Evolutionary conservation across 2,329 filamentous ascomycete species (phyloP).

Genomic region (Verticillium longisporum): DNA sequence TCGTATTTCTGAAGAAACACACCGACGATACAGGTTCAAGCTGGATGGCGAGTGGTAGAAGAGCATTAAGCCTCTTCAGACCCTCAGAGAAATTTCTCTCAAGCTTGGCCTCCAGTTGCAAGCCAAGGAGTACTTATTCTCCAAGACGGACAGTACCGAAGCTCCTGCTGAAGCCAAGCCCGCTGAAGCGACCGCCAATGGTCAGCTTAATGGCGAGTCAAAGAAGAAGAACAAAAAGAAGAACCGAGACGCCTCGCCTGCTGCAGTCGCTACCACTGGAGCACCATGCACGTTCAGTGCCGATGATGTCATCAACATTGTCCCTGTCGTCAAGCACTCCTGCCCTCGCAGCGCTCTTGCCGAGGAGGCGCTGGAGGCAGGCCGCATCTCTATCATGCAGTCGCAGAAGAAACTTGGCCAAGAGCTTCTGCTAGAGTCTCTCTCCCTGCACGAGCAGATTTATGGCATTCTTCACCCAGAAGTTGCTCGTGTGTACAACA

Average conservation of each 20-base stretch:
- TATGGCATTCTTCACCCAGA: constrained; percentile 97
- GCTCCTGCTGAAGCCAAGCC: constrained; percentile 23
- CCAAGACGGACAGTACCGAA: constrained; percentile 19
- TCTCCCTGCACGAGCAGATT: constrained; percentile 96
- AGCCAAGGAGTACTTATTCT: constrained; percentile 50
- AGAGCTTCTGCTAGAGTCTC: constrained; percentile 88
- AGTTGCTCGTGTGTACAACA: constrained; percentile 91
- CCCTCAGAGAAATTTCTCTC: constrained; percentile 81
- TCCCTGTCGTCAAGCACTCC: constrained; percentile 94
- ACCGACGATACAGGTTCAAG: constrained; percentile 68
- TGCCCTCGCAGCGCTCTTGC: constrained; percentile 84
- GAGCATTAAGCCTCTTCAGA: constrained; percentile 66
- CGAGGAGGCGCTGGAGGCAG: constrained; percentile 92
- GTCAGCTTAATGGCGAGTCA: constrained; percentile 33
- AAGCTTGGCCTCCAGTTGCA: constrained; percentile 87
- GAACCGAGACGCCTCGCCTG: constrained; percentile 48
- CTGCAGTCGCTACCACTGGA: constrained; percentile 34
- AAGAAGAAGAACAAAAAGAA: constrained; percentile 55
- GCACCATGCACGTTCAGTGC: constrained; percentile 60
- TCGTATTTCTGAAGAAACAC: constrained; percentile 66
- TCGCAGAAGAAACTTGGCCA: constrained; percentile 93
- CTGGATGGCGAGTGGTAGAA: constrained; percentile 63
- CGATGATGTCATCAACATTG: constrained; percentile 85
- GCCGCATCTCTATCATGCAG: constrained; percentile 91
- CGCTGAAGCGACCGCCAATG: constrained; percentile 25